These are phyloP conservation scores for Triadica sebifera DNA, from an alignment of 345 rosid species.

Conservation along the genomic window DNA sequence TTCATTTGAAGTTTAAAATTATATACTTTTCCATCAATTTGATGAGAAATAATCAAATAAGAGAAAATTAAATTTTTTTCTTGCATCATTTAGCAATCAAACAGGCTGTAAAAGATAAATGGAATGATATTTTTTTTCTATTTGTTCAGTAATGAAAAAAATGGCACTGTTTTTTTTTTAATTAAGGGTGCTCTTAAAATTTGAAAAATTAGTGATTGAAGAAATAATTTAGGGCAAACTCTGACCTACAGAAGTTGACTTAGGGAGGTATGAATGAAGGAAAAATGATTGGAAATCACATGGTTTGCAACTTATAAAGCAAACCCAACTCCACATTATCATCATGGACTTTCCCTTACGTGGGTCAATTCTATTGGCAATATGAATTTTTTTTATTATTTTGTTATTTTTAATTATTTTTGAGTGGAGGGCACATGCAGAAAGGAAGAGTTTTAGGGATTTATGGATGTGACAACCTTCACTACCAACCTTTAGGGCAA, in stretches of 20 bases:
- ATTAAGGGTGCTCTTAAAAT: too few relatives aligned
- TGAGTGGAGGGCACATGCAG: neutral
- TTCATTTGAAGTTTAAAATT: too few relatives aligned
- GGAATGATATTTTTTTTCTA: too few relatives aligned
- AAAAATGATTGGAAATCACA: slow-evolving; percentile 33
- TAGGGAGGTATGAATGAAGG: neutral
- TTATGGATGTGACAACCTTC: neutral
- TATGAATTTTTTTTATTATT: neutral
- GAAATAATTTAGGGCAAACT: neutral
- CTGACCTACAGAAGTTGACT: slow-evolving; percentile 4
- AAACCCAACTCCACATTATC: slow-evolving; percentile 22
- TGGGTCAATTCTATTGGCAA: neutral
- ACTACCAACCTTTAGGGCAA: neutral
- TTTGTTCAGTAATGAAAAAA: too few relatives aligned
- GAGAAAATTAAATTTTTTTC: too few relatives aligned
- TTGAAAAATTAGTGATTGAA: neutral
- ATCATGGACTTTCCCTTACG: neutral
- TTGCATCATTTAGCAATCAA: too few relatives aligned
- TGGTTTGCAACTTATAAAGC: slow-evolving; percentile 12
- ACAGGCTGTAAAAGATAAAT: too few relatives aligned
- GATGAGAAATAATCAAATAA: too few relatives aligned
- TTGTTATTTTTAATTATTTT: neutral
- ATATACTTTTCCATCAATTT: too few relatives aligned
- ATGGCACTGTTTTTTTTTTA: too few relatives aligned
- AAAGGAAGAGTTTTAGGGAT: neutral